Evolutionary conservation across 345 rosid species (phyloP).

Genomic region (Melastoma malabathricum): DNA sequence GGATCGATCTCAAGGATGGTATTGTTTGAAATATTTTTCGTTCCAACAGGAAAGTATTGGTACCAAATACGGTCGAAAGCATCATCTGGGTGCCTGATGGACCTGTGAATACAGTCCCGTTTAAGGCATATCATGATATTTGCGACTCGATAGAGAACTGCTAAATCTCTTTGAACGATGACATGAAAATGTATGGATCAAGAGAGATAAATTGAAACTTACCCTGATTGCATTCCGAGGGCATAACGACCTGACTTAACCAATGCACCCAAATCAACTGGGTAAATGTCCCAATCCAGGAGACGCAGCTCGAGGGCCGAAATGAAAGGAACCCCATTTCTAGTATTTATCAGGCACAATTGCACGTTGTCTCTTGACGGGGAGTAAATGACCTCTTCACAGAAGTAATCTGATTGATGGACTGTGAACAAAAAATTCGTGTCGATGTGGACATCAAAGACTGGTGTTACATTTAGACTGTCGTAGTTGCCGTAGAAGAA

Average conservation of each 20-base stretch:
- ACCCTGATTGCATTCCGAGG: neutral
- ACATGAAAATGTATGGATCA: neutral
- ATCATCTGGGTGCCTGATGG: neutral
- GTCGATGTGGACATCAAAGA: constrained; percentile 41
- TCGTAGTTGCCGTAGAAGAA: constrained; percentile 52
- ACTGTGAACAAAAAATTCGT: constrained; percentile 30
- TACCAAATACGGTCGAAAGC: neutral
- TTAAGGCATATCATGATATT: too few species aligned
- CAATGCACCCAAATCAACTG: fast-evolving
- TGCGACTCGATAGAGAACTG: too few species aligned
- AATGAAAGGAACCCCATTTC: constrained; percentile 36
- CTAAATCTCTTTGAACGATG: neutral
- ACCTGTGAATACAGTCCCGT: too few species aligned
- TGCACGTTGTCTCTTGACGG: constrained; percentile 9
- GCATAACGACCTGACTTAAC: neutral
- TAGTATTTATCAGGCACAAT: constrained; percentile 38
- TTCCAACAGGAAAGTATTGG: fast-evolving
- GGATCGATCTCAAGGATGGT: neutral
- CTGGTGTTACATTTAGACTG: constrained; percentile 9
- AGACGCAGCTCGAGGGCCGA: constrained; percentile 28
- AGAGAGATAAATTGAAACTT: neutral
- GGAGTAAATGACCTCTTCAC: constrained; percentile 23
- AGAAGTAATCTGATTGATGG: neutral
- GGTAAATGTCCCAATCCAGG: neutral
- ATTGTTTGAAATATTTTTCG: neutral